Evolutionary conservation across 2,329 filamentous ascomycete genomes (phyloP).

Genomic region (Pseudocercospora eumusae): DNA sequence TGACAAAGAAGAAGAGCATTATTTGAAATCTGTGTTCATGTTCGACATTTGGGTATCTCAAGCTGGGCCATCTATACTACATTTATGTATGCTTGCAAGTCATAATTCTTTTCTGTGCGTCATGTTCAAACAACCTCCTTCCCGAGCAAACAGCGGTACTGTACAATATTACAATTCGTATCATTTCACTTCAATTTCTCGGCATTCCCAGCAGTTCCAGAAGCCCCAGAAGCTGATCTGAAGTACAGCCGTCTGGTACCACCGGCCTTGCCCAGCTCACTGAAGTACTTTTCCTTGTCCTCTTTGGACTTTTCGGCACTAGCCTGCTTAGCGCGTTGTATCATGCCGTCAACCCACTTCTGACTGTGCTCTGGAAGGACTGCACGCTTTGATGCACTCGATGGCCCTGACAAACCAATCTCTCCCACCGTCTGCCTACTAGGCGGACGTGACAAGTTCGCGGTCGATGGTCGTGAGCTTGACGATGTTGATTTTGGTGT

Average conservation of each 20-base stretch:
- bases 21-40: not conserved
- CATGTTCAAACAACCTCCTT: constrained; percentile 3
- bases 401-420: constrained; percentile 26
- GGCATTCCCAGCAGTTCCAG: constrained; percentile 10
- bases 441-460: constrained; percentile 29
- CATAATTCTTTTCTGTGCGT: constrained; percentile 5
- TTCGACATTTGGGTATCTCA: not conserved
- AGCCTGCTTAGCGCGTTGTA: constrained; percentile 73
- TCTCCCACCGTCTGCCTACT: constrained; percentile 26
- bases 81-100: constrained; percentile 3
- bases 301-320: constrained; percentile 51
- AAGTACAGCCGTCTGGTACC: constrained; percentile 72
- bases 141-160: constrained; percentile 4
- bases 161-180: constrained; percentile 6
- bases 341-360: constrained; percentile 80
- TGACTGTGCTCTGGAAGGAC: constrained; percentile 63
- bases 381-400: constrained; percentile 25
- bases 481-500: constrained; percentile 27
- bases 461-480: constrained; percentile 32
- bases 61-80: constrained; percentile 1
- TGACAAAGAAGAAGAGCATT: not conserved
- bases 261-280: constrained; percentile 70
- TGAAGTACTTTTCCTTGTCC: constrained; percentile 53
- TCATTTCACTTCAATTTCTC: constrained; percentile 6
- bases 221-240: constrained; percentile 35